Percentiles rank a stretch among this genome's conserved stretches.
These are phyloP conservation scores for Eutrema heterophyllum DNA, from an alignment of 345 rosid genomes.

Conservation along the genomic window DNA sequence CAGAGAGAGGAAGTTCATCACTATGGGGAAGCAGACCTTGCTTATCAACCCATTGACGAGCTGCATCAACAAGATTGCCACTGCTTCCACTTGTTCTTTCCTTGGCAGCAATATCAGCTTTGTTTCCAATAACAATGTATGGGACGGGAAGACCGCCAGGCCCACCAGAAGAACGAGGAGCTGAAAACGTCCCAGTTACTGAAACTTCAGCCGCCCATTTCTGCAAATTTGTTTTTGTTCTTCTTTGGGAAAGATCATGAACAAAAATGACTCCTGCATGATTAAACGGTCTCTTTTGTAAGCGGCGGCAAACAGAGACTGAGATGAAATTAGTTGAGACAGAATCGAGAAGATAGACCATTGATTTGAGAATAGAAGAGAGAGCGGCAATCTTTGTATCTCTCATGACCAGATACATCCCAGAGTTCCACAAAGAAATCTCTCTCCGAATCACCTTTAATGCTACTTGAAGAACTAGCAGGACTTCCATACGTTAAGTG, in stretches of 20 bases:
- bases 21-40: constrained; percentile 84
- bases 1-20: constrained; percentile 90
- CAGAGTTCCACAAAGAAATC: constrained; percentile 96
- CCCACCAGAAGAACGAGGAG: constrained; percentile 84
- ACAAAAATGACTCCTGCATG: constrained; percentile 87
- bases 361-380: constrained; percentile 90
- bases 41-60: constrained; percentile 99
- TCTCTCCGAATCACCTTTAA: constrained; percentile 85
- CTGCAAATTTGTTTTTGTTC: constrained; percentile 87
- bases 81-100: constrained; percentile 92
- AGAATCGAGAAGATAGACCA: constrained; percentile 34
- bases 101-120: constrained; percentile 83
- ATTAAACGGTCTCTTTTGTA: background rate
- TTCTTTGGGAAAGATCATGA: constrained; percentile 92
- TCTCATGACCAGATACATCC: constrained; percentile 97
- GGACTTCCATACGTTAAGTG: constrained; percentile 65
- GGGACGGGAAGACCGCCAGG: constrained; percentile 98
- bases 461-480: constrained; percentile 83
- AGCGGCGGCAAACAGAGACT: background rate
- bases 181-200: constrained; percentile 79
- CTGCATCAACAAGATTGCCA: constrained; percentile 94
- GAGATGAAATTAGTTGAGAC: background rate
- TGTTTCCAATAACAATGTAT: constrained; percentile 79
- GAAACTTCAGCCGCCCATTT: constrained; percentile 93
- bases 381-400: constrained; percentile 92